phyloP scores from a whole-genome alignment of 495 filamentous ascomycete species.

The Durotheca rogersii region DNA sequence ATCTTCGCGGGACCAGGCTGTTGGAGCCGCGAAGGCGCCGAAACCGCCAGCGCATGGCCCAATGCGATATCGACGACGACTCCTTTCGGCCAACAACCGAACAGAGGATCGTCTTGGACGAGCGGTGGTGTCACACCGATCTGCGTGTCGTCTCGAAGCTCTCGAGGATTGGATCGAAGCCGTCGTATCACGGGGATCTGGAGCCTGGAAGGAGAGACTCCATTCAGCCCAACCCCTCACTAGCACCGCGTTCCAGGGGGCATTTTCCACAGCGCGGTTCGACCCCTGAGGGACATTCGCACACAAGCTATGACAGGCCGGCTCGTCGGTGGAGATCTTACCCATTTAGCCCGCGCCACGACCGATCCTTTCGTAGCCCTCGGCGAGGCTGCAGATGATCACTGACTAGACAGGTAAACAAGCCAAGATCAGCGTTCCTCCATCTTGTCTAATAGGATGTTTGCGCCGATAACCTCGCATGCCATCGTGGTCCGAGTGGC shows the following conservation, averaged over 20 bases:
- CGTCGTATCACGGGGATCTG: too few species aligned
- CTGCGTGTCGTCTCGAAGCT: background rate
- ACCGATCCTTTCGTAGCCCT: background rate
- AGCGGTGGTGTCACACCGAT: background rate
- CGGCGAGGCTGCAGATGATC: background rate
- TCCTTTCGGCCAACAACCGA: too few species aligned
- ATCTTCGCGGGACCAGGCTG: constrained; percentile 15
- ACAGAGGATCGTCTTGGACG: too few species aligned
- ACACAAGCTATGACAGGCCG: too few species aligned
- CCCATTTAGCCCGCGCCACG: background rate
- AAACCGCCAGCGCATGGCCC: background rate
- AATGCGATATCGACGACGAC: constrained; percentile 2
- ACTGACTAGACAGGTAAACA: background rate
- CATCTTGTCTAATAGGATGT: background rate
- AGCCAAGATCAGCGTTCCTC: background rate
- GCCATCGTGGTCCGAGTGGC: too few species aligned
- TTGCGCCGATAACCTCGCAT: background rate
- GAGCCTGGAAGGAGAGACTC: too few species aligned
- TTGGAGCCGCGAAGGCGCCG: constrained; percentile 18
- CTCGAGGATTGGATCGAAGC: too few species aligned
- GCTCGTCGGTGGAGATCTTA: background rate
- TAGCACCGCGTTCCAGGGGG: too few species aligned
- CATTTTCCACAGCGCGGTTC: too few species aligned
- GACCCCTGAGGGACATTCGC: too few species aligned
- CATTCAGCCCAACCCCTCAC: too few species aligned